Base-by-base conservation (phyloP, 495 filamentous ascomycete species). In the Cryomyces antarcticus region DNA sequence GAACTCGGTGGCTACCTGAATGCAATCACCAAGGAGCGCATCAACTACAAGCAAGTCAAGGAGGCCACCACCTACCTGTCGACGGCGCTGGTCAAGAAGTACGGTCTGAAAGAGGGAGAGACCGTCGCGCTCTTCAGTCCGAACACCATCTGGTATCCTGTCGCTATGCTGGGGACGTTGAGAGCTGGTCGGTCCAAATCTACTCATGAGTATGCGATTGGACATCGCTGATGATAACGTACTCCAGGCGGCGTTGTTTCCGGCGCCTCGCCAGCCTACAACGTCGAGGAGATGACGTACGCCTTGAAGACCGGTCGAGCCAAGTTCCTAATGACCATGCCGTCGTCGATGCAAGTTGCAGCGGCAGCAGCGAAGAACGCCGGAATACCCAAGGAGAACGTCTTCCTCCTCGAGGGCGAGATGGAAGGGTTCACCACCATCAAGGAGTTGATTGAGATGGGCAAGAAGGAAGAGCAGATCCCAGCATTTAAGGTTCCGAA, bases 91-190 rank as follows among this genome's bases (percentile, higher is more conserved):
- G 65, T 67, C 28, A 63, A 61, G 41, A 54, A 63, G 12, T 67
- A 72, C 56, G 63, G 65, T 1, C 52, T 77, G 12, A 43, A 57
- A 10, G 46, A 54, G 3, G 67, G 68, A 0, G 53, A 77, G 1
- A 67, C 66, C 0, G 64, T 77, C 5, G 61, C 69, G 0, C 52
- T 77, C 2, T 75, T 76, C 51, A 68, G 63, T 46, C 64, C 61
- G 28, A 75, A 75, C 50, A 70, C 63, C 9, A 69, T 77, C 41
- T 73, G 69, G 69, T 76, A 75, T 51, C 72, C 72, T 2, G 65
- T 74, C 9, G 67, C 70, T 10, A 65, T 78, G 62, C 65, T 72
- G 40, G 69, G 60, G 3, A 61, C 65, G 5, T 50, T 68, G n/a
- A 61, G 70, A 5, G 66, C 53, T 6, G 57, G 56, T 51, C 33